phyloP scores from a whole-genome alignment of 2,329 filamentous ascomycete species.

The Ustulina deusta region DNA sequence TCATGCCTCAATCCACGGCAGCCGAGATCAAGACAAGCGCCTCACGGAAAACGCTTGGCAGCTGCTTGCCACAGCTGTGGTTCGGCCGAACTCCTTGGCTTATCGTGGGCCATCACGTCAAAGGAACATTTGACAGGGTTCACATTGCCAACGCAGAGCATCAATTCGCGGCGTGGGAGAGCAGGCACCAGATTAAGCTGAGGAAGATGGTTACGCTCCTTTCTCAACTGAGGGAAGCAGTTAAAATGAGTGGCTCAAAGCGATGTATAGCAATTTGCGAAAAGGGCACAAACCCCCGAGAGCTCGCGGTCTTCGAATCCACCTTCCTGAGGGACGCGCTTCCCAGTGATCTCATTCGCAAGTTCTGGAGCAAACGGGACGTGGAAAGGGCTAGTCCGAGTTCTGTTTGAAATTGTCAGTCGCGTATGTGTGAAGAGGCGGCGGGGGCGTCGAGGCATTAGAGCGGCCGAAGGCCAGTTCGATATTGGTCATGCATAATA shows the following conservation, averaged over 20 bases:
- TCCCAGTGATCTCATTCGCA: conserved; percentile 14
- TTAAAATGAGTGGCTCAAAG: conserved; percentile 4
- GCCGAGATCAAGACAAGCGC: conserved; percentile 43
- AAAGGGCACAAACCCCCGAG: too few species aligned
- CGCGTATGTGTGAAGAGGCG: too few species aligned
- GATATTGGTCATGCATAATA: too few species aligned
- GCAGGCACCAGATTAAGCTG: conserved; percentile 10
- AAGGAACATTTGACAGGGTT: conserved; percentile 4
- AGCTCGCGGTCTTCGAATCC: too few species aligned
- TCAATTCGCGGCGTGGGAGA: too few species aligned
- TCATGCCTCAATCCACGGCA: conserved; percentile 36
- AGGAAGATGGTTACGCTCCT: conserved; percentile 13
- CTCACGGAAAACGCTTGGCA: neutral
- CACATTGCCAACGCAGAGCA: neutral
- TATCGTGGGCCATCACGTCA: conserved; percentile 23
- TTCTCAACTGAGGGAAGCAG: conserved; percentile 14
- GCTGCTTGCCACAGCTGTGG: conserved; percentile 41
- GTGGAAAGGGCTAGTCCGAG: too few species aligned
- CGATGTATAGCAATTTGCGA: conserved; percentile 8
- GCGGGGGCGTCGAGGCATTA: too few species aligned
- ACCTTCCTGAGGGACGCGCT: neutral
- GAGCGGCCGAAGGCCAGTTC: too few species aligned
- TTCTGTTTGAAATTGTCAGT: too few species aligned
- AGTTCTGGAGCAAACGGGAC: too few species aligned
- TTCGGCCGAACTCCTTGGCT: conserved; percentile 43